These are phyloP conservation scores for Cicer yamashitae DNA, from an alignment of 306 rosid genomes.

Conservation along the genomic window DNA sequence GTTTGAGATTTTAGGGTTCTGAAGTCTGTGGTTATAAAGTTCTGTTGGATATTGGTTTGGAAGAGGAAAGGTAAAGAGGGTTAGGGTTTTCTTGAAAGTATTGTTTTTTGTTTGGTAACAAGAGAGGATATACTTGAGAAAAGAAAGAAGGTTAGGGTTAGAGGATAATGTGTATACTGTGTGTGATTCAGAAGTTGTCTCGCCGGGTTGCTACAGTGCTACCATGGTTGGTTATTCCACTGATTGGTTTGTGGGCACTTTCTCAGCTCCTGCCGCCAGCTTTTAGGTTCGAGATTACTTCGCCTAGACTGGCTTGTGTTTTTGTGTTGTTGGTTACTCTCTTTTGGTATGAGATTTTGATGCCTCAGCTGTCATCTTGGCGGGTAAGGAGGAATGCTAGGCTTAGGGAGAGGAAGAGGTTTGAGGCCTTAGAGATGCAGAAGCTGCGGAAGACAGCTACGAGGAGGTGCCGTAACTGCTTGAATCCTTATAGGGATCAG, in stretches of 20 bases:
- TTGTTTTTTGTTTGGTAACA: slow-evolving; percentile 45
- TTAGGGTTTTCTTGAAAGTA: slow-evolving; percentile 63
- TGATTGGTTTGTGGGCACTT: slow-evolving; percentile 94
- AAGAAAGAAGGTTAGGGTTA: slow-evolving; percentile 50
- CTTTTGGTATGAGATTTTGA: slow-evolving; percentile 99
- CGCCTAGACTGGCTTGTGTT: slow-evolving; percentile 93
- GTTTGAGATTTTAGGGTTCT: slow-evolving; percentile 76
- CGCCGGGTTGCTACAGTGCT: slow-evolving; percentile 99
- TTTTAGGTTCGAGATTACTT: slow-evolving; percentile 92
- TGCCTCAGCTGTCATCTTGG: slow-evolving; percentile 99
- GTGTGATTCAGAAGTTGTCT: slow-evolving; percentile 99
- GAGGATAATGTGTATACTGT: slow-evolving; percentile 99
- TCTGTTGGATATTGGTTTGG: slow-evolving; percentile 50
- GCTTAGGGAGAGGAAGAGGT: slow-evolving; percentile 89
- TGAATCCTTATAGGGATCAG: slow-evolving; percentile 92
- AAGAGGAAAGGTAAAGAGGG: slow-evolving; percentile 45
- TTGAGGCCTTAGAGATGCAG: slow-evolving; percentile 90
- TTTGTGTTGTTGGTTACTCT: slow-evolving; percentile 91
- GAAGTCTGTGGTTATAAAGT: slow-evolving; percentile 45
- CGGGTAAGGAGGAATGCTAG: slow-evolving; percentile 74
- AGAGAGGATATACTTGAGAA: slow-evolving; percentile 13
- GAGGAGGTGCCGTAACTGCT: slow-evolving; percentile 85
- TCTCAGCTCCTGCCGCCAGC: slow-evolving; percentile 99
- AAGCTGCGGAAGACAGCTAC: slow-evolving; percentile 92
- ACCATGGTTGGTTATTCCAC: slow-evolving; percentile 98